These are phyloP conservation scores for Coniophora puteana DNA, from an alignment of 1,284 basidiomycete species.

Conservation along the genomic window DNA sequence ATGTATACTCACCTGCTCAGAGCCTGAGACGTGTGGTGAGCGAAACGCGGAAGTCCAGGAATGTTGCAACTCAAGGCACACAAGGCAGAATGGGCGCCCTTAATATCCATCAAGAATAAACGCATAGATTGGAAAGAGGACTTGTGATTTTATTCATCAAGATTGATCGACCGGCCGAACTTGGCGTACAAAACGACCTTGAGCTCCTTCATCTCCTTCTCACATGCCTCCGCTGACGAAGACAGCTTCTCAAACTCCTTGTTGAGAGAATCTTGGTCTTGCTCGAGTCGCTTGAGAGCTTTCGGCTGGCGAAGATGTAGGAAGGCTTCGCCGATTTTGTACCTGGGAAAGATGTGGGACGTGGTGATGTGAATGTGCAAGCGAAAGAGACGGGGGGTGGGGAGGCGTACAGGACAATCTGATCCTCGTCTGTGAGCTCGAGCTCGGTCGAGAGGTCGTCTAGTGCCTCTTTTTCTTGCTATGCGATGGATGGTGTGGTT, in stretches of 20 bases:
- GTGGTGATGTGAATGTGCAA: neutral
- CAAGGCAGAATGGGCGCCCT: neutral
- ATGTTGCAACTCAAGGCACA: neutral
- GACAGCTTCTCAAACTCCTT: conserved; percentile 55
- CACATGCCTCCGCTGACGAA: conserved; percentile 64
- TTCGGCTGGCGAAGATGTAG: conserved; percentile 70
- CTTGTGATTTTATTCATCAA: conserved; percentile 62
- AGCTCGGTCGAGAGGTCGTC: conserved; percentile 88
- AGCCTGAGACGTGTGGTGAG: no score
- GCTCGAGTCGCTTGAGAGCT: conserved; percentile 74
- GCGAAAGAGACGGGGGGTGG: conserved; percentile 5
- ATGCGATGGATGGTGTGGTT: conserved; percentile 10
- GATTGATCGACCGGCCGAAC: conserved; percentile 91
- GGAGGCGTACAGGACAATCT: conserved; percentile 67
- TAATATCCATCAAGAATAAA: neutral
- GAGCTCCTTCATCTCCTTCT: conserved; percentile 84
- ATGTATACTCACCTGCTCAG: no score
- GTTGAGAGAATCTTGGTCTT: conserved; percentile 63
- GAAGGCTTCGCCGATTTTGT: conserved; percentile 90
- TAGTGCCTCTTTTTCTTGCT: conserved; percentile 92
- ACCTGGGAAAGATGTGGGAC: conserved; percentile 42
- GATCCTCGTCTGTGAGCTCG: conserved; percentile 85
- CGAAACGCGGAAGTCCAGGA: no score
- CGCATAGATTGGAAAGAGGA: neutral
- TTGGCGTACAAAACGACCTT: conserved; percentile 89